phyloP scores from a whole-genome alignment of 2,329 filamentous ascomycete genomes.

The Ophiostoma ulmi region DNA sequence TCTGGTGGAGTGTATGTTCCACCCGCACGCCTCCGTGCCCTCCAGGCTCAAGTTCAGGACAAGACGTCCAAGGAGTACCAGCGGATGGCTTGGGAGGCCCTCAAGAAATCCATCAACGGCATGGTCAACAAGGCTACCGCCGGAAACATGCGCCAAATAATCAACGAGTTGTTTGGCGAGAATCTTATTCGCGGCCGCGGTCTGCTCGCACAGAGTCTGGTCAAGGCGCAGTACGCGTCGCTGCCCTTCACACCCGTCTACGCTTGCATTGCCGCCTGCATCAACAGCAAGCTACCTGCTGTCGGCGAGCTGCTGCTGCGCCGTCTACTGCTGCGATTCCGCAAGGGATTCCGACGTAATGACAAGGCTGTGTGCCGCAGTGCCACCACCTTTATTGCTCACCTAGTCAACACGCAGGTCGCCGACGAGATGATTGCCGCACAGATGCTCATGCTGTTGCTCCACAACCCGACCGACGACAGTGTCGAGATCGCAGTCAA shows the following conservation, averaged over 20 bases:
- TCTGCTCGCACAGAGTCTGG: conserved; percentile 90
- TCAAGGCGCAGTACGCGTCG: conserved; percentile 96
- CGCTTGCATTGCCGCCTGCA: conserved; percentile 89
- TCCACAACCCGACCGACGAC: conserved; percentile 95
- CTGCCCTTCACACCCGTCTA: conserved; percentile 96
- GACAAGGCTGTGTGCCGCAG: conserved; percentile 94
- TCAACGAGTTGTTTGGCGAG: conserved; percentile 91
- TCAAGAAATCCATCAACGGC: conserved; percentile 98
- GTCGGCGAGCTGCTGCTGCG: conserved; percentile 87
- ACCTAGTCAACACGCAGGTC: conserved; percentile 93
- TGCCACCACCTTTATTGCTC: conserved; percentile 89
- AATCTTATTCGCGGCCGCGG: conserved; percentile 88
- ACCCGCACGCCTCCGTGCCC: conserved; percentile 78
- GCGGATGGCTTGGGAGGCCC: conserved; percentile 96
- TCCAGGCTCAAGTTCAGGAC: conserved; percentile 96
- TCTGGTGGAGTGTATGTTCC: conserved; percentile 96
- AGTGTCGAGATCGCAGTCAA: conserved; percentile 96
- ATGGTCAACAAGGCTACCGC: conserved; percentile 99
- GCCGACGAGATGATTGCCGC: conserved; percentile 89
- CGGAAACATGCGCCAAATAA: conserved; percentile 95
- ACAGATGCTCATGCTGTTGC: conserved; percentile 83
- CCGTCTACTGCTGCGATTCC: conserved; percentile 82
- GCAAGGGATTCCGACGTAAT: conserved; percentile 91
- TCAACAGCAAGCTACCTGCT: conserved; percentile 94
- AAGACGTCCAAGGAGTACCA: conserved; percentile 96